These are phyloP conservation scores for Citrullus colocynthis DNA, from an alignment of 306 rosid species.

Conservation along the genomic window DNA sequence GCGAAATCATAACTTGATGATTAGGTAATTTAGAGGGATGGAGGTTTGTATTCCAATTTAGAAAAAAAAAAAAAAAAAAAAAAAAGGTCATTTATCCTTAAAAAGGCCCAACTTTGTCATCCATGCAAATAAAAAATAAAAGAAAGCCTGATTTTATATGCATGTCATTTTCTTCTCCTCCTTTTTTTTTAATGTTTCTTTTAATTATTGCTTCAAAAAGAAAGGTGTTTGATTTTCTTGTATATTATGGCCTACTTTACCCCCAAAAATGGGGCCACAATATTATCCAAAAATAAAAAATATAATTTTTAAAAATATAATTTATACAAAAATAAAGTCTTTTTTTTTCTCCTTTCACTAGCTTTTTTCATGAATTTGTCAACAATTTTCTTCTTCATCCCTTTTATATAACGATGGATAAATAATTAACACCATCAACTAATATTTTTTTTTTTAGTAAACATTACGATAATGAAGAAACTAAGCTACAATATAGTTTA, in stretches of 20 bases:
- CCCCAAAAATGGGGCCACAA: not conserved
- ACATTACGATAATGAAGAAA: too few relatives aligned
- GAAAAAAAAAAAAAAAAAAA: not conserved
- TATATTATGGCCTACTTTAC: not conserved
- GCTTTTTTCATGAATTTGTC: not conserved
- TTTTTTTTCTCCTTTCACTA: not conserved
- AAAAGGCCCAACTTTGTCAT: not conserved
- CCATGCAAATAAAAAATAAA: not conserved
- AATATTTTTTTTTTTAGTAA: too few relatives aligned
- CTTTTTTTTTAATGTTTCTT: not conserved
- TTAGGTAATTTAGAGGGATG: not conserved
- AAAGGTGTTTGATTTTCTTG: not conserved
- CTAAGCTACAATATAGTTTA: too few relatives aligned
- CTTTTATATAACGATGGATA: too few relatives aligned
- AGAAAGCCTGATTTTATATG: not conserved
- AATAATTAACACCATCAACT: too few relatives aligned
- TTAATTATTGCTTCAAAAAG: conserved; percentile 1
- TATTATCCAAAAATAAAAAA: not conserved
- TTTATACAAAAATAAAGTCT: not conserved
- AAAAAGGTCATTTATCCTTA: not conserved
- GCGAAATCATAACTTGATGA: not conserved
- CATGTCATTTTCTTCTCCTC: not conserved
- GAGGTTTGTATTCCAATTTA: not conserved
- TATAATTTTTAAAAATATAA: not conserved
- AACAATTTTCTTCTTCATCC: not conserved